Percentiles rank a stretch among this genome's conserved stretches.
phyloP scores from a whole-genome alignment of 2,329 filamentous ascomycete species.

The Monosporascus sp. region DNA sequence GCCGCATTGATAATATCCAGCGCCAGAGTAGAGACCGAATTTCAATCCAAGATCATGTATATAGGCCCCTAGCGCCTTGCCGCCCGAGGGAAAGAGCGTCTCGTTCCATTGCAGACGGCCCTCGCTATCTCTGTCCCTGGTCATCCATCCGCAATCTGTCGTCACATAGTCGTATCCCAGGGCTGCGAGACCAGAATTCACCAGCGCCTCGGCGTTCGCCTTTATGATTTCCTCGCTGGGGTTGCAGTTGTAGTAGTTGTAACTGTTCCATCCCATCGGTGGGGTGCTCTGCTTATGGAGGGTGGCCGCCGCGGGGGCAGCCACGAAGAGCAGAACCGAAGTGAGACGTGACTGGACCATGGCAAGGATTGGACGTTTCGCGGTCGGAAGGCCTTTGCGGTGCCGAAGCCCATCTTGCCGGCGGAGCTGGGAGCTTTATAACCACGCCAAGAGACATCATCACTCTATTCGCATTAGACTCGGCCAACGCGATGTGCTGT shows the following conservation, averaged over 20 bases:
- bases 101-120: constrained; percentile 45
- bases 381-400: not conserved
- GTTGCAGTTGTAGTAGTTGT: constrained; percentile 49
- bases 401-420: not conserved
- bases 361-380: not conserved
- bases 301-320: constrained; percentile 9
- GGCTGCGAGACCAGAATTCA: constrained; percentile 44
- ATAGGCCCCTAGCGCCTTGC: constrained; percentile 41
- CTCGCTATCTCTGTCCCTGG: constrained; percentile 32
- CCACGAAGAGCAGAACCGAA: constrained; percentile 3
- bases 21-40: constrained; percentile 51
- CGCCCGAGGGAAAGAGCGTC: constrained; percentile 44
- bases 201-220: constrained; percentile 46
- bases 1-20: constrained; percentile 39
- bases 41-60: constrained; percentile 43
- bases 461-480: not conserved
- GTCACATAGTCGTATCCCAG: constrained; percentile 53
- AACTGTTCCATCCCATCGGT: constrained; percentile 53
- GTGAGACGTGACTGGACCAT: constrained; percentile 1
- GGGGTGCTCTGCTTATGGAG: constrained; percentile 26
- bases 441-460: not conserved
- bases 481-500: not conserved
- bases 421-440: not conserved
- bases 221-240: constrained; percentile 44
- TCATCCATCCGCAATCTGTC: constrained; percentile 54